Base-by-base conservation (phyloP, 148 eudicot species). In the Cornus suecica region DNA sequence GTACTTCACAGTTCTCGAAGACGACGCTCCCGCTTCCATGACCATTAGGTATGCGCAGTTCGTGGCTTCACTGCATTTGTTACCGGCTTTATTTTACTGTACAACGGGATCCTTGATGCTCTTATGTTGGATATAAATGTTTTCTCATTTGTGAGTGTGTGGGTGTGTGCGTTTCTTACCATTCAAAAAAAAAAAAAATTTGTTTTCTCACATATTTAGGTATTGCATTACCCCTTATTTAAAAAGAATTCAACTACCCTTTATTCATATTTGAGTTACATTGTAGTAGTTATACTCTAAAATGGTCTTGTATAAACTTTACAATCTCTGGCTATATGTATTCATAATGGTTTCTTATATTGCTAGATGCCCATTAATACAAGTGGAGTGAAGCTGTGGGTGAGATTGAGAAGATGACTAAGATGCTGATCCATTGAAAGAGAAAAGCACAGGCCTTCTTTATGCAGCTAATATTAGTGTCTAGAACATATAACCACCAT, bases 11-110 rank as follows among this genome's bases (percentile, higher is more conserved):
- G 97, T 85, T 88, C 90, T 69, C 86, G 91, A 79, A 90, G 97
- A 85, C 88, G 94, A 25, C 97, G 84, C 65, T 88, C 91, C 79
- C 97, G 91, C 90, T 87, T 90, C 86, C 78, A 81, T 85, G 90
- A 86, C 84, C 84, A 76, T 79, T 92, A 90, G 91, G 88, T 86
- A 83, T 68, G 82, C 74, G n/a, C 5, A 34, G 51, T 30, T 23
- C 64, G 26, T 11, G n/a, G 51, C 34, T 60, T 11, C 54, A 7
- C 60, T 14, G 70, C 51, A 61, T 1, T 67, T 9, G 23, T 10
- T 45, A 54, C 71, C 29, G 65, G 66, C 32, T 26, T 52, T 31
- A 56, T 23, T 65, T 65, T 42, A 37, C 37, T 63, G 32, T 41
- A 63, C 4, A 24, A 2, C 16, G 26, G 22, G 4, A 18, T 34